A percentile compares a stretch with the other conserved stretches of the same genome.
These are phyloP conservation scores for Trypanosoma brucei DNA, from an alignment of 208 protist genomes.

Conservation along the genomic window DNA sequence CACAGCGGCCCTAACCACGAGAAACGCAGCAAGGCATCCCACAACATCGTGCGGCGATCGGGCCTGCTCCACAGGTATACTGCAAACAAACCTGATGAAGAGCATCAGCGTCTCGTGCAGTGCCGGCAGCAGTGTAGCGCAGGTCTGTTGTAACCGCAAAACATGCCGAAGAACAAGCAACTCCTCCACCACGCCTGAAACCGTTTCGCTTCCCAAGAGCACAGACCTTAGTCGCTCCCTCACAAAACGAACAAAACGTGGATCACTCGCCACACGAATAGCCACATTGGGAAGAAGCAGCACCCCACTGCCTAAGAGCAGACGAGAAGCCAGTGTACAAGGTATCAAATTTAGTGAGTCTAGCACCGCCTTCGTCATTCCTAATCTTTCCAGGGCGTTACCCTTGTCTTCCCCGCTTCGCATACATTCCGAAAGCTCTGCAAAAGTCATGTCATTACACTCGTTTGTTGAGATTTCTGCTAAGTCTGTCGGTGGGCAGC, in stretches of 20 bases:
- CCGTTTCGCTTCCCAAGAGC: conserved; percentile 25
- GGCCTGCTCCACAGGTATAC: conserved; percentile 1
- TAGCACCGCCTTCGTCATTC: conserved; percentile 30
- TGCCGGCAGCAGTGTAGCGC: neutral
- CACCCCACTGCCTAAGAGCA: conserved; percentile 40
- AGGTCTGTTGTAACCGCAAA: conserved; percentile 23
- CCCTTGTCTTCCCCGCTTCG: conserved; percentile 31
- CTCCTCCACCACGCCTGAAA: conserved; percentile 27
- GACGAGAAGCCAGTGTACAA: conserved; percentile 5
- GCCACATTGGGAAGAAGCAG: conserved; percentile 12
- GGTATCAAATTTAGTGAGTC: conserved; percentile 27
- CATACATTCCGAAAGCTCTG: conserved; percentile 49
- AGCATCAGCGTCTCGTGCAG: conserved; percentile 42
- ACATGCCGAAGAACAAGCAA: conserved; percentile 37
- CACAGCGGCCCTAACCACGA: conserved; percentile 32
- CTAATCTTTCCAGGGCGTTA: conserved; percentile 35
- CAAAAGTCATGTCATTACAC: conserved; percentile 34
- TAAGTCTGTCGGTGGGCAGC: conserved; percentile 29
- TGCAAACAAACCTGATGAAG: conserved; percentile 30
- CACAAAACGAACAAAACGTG: conserved; percentile 24
- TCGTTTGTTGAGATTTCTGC: neutral
- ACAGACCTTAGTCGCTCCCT: conserved; percentile 26
- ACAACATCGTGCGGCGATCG: conserved; percentile 15
- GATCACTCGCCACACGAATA: conserved; percentile 27
- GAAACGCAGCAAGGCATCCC: conserved; percentile 23